phyloP scores from a whole-genome alignment of 345 rosid genomes.

The Murraya paniculata region DNA sequence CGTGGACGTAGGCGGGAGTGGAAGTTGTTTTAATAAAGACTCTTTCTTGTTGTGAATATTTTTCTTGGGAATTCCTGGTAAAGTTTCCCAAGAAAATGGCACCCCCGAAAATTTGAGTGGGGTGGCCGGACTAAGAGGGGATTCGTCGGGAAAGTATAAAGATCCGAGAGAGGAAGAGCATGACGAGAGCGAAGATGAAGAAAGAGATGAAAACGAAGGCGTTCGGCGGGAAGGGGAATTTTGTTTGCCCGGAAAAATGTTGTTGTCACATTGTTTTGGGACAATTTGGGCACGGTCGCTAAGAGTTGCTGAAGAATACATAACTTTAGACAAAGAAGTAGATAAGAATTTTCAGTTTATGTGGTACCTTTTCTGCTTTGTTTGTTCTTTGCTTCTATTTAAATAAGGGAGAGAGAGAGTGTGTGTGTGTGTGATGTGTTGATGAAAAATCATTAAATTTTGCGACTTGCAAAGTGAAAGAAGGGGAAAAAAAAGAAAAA shows the following conservation, averaged over 20 bases:
- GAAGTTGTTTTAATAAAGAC: slow-evolving; percentile 36
- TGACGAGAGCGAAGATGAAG: slow-evolving; percentile 30
- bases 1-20: slow-evolving; percentile 58
- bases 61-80: slow-evolving; percentile 87
- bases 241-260: slow-evolving; percentile 11
- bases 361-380: not conserved
- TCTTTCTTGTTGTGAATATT: slow-evolving; percentile 31
- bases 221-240: slow-evolving; percentile 18
- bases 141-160: slow-evolving; percentile 36
- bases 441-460: not conserved
- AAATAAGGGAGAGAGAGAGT: not conserved
- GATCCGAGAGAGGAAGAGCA: slow-evolving; percentile 38
- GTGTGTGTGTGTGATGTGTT: not conserved
- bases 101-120: slow-evolving; percentile 64
- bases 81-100: slow-evolving; percentile 92
- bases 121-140: slow-evolving; percentile 55
- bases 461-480: not conserved
- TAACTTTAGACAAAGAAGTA: slow-evolving; percentile 1
- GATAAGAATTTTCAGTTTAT: not conserved
- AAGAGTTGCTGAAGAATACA: slow-evolving; percentile 17
- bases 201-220: slow-evolving; percentile 34
- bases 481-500: not conserved
- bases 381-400: slow-evolving; percentile 7
- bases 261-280: slow-evolving; percentile 12
- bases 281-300: slow-evolving; percentile 17